Base-by-base conservation (phyloP, 2,329 filamentous ascomycete genomes). In the Arthroderma uncinatum region DNA sequence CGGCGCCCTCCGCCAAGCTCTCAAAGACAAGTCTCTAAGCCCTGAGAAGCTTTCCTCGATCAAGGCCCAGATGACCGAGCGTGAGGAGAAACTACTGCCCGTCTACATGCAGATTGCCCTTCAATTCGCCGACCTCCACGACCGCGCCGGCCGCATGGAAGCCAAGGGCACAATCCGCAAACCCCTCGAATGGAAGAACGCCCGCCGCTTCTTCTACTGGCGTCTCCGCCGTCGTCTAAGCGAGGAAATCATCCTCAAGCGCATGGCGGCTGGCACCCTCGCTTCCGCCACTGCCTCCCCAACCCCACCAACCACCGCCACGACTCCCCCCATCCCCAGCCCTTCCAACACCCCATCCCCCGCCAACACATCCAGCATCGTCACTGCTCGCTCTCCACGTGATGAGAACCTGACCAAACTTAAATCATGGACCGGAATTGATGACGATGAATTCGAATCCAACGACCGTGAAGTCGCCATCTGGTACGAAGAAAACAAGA, bases 181-280 rank as follows among this genome's bases (percentile, higher is more conserved):
- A 66, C 77, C 84, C 10, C 80, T 98, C 40, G 82, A 86, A 67
- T 97, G 92, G 93, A 79, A 82, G 71, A 87, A 95, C 66, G 85
- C 92, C 8, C 86, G 93, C 63, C 86, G 92, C 69, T 97, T 93
- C 88, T 97, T 98, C 81, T 98, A 97, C 86, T 98, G 94, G 93
- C 92, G 93, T 74, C 85, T 96, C 61, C 91, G 94, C 74, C 87
- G 93, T 71, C 84, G 93, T 76, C 81, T 98, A 70, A 97, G 94
- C 74, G 93, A 98, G 77, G 93, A 98, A 77, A 89, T 94, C 73
- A 89, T 98, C 66, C 81, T 98, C 72, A 93, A 91, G 77, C 89
- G 89, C 75, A 89, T 98, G 82, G 78, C 68, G 64, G 71, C 68
- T 63, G 78, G 60, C 63, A 72, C 67, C 63, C 70, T 68, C 59